Conservation (phyloP, 768 basidiomycete genomes). For the Pleurotus platypus region DNA sequence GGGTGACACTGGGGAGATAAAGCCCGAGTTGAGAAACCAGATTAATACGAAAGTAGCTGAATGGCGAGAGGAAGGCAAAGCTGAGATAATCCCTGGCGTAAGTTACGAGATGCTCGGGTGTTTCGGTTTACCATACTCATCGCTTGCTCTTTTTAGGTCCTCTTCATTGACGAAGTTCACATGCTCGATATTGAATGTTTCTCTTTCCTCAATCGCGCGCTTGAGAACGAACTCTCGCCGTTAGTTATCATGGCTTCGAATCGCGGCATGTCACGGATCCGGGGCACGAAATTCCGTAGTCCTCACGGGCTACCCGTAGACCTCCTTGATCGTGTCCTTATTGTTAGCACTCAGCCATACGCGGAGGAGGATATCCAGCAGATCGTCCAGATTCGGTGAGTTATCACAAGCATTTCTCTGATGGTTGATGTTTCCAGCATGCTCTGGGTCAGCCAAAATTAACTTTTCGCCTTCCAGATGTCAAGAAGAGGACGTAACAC, state of each 20-base stretch:
- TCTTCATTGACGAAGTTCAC: conserved; percentile 99
- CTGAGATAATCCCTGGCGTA: conserved; percentile 95
- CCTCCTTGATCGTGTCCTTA: conserved; percentile 90
- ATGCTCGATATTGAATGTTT: conserved; percentile 99
- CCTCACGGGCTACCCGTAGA: conserved; percentile 96
- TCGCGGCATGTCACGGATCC: conserved; percentile 89
- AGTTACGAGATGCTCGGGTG: conserved; percentile 21
- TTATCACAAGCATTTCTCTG: conserved; percentile 6
- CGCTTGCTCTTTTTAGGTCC: conserved; percentile 51
- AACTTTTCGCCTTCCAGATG: conserved; percentile 42
- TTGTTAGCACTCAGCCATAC: conserved; percentile 92
- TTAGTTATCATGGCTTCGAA: conserved; percentile 99
- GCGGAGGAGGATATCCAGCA: conserved; percentile 78
- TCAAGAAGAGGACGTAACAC: conserved; percentile 92
- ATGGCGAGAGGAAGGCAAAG: conserved; percentile 98
- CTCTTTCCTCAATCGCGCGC: conserved; percentile 94
- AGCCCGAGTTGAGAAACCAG: conserved; percentile 92
- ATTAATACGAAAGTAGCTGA: conserved; percentile 96
- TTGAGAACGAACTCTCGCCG: conserved; percentile 91
- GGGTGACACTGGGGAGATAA: conserved; percentile 98
- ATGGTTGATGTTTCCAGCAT: not conserved
- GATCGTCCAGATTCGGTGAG: conserved; percentile 89
- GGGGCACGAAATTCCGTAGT: conserved; percentile 91
- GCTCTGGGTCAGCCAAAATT: not conserved
- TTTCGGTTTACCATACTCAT: not conserved